These are phyloP conservation scores for Rhizophora mangle DNA, from an alignment of 345 rosid species.

Conservation along the genomic window DNA sequence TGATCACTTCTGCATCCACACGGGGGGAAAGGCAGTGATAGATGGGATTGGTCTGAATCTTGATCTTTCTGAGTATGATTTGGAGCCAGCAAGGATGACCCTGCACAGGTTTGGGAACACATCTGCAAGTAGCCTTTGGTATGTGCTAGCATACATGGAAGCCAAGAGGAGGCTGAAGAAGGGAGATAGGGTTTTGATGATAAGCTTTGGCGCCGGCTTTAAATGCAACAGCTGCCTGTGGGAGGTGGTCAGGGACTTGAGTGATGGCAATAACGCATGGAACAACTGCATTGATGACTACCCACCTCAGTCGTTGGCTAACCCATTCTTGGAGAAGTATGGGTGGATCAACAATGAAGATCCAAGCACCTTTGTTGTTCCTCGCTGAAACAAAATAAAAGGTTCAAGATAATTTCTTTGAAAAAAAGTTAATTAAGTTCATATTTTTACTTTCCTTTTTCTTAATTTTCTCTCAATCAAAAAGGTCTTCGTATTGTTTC, in stretches of 20 bases:
- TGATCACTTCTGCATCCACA: constrained; percentile 87
- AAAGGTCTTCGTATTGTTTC: not conserved
- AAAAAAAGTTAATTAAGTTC: not conserved
- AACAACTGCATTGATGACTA: constrained; percentile 58
- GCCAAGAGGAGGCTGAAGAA: constrained; percentile 76
- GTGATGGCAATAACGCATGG: constrained; percentile 53
- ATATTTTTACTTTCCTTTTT: not conserved
- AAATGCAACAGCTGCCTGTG: constrained; percentile 80
- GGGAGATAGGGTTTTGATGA: constrained; percentile 70
- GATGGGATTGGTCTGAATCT: constrained; percentile 74
- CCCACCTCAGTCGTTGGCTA: constrained; percentile 60
- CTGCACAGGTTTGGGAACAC: constrained; percentile 95
- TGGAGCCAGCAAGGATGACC: constrained; percentile 95
- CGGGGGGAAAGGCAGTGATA: constrained; percentile 92
- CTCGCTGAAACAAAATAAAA: constrained; percentile 1
- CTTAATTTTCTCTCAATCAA: not conserved
- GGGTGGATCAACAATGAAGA: constrained; percentile 92
- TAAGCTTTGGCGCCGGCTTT: constrained; percentile 81
- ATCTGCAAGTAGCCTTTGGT: constrained; percentile 90
- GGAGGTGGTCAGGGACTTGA: constrained; percentile 65
- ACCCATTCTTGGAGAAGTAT: constrained; percentile 75
- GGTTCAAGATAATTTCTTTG: not conserved
- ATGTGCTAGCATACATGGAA: constrained; percentile 89
- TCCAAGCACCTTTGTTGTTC: constrained; percentile 51
- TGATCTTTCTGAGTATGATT: constrained; percentile 55